Evolutionary conservation across 75 land plant species (phyloP).

Genomic region (Sequoiadendron giganteum): DNA sequence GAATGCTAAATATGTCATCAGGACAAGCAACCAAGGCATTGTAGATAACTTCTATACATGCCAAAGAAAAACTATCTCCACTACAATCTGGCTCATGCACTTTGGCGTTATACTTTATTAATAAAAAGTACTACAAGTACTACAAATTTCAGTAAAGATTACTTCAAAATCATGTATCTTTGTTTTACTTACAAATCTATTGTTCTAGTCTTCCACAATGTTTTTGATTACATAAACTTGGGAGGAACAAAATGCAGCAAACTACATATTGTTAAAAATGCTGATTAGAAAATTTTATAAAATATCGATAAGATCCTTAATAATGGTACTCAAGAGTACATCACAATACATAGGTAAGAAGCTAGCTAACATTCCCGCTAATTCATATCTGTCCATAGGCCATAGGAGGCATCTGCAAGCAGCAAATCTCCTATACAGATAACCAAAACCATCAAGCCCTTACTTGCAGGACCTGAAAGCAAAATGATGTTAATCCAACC

Average conservation of each 20-base stretch:
- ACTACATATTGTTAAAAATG: not conserved
- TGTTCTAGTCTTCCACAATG: not conserved
- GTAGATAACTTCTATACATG: not conserved
- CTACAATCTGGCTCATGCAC: not conserved
- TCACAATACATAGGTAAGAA: not conserved
- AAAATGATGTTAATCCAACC: not conserved
- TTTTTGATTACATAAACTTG: not conserved
- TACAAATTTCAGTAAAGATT: not conserved
- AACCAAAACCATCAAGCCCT: not conserved
- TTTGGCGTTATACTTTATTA: not conserved
- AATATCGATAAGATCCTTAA: not conserved
- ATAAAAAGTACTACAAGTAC: not conserved
- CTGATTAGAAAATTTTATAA: not conserved
- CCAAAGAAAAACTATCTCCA: not conserved
- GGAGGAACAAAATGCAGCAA: not conserved
- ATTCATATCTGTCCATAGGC: not conserved
- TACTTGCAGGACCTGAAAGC: not conserved
- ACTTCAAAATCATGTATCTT: not conserved
- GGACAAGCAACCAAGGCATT: not conserved
- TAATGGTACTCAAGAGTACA: not conserved
- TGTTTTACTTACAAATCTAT: not conserved
- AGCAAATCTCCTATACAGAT: not conserved
- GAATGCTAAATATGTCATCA: not conserved
- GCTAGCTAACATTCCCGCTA: not conserved
- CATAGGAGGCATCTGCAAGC: conserved; percentile 1